Base-by-base conservation (phyloP, 2,329 filamentous ascomycete species). In the Claviceps spartinae region DNA sequence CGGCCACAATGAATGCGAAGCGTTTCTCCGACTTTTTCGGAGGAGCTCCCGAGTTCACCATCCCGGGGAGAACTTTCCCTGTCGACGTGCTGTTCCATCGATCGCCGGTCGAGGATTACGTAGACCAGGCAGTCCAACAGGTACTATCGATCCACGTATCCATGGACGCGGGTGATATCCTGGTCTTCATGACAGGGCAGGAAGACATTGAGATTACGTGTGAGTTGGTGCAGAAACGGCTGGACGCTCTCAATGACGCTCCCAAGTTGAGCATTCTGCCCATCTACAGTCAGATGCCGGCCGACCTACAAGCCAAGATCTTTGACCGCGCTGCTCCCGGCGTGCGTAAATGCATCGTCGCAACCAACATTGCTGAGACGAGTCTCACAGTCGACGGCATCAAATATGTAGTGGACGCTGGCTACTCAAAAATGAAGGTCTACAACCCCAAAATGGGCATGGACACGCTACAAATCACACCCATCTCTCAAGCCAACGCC, bases 381-480 rank as follows among this genome's bases (percentile, higher is more conserved):
- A 95, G 89, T 75, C 74, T 98, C 70, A 98, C 93, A 0, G 93
- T 98, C 5, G 93, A 98, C 63, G 93, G 93, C 58, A 98, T 98
- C 69, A 97, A 97, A 85, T 98, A 95, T 62, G 93, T 98, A 22
- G 93, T 98, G 4, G 93, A 98, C 65, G 83, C 88, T 1, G 93
- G 93, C 0, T 98, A 91, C 67, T 95, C 89, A 2, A 98, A 98
- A 67, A 79, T 97, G 64, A 98, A 98, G 66, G 93, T 98, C 4
- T 98, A 97, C 70, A 98, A 98, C 62, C 90, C 93, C 5, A 86
- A 90, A 50, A 97, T 98, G 88, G 93, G 93, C 53, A 98, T 98
- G 93, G 93, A 98, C 63, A 96, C 91, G 0, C 78, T 98, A 14
- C 93, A 97, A 63, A 95, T 98, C 59, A 98, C 93, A 0, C 93